Percentiles rank a stretch among this genome's conserved stretches.
These are phyloP conservation scores for Ogataea angusta DNA, from an alignment of 805 yeast species.

Conservation along the genomic window DNA sequence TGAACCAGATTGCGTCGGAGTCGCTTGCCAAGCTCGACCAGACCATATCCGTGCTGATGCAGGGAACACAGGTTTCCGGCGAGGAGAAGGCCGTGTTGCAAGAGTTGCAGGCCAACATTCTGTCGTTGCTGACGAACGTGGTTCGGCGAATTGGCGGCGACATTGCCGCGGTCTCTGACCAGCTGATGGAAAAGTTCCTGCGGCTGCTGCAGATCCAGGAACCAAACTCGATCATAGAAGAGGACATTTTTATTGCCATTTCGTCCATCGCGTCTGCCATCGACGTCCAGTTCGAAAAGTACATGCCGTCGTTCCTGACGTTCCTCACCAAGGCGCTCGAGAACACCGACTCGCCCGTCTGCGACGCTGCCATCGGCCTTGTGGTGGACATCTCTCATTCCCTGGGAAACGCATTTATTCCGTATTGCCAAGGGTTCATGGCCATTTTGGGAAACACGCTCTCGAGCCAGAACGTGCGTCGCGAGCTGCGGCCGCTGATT, in stretches of 20 bases:
- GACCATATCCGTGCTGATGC: slow-evolving; percentile 61
- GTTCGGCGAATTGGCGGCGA: slow-evolving; percentile 75
- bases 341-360: slow-evolving; percentile 78
- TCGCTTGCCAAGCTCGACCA: slow-evolving; percentile 68
- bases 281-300: slow-evolving; percentile 66
- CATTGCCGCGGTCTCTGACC: slow-evolving; percentile 69
- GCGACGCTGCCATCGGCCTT: slow-evolving; percentile 89
- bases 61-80: slow-evolving; percentile 34
- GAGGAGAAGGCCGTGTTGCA: slow-evolving; percentile 79
- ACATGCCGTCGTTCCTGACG: slow-evolving; percentile 81
- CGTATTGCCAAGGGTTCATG: slow-evolving; percentile 81
- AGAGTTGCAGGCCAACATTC: slow-evolving; percentile 80
- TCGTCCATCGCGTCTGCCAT: slow-evolving; percentile 85
- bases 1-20: slow-evolving; percentile 72
- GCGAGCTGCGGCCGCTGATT: slow-evolving; percentile 83
- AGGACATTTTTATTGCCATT: slow-evolving; percentile 88
- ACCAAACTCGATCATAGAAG: slow-evolving; percentile 72
- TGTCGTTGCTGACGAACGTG: slow-evolving; percentile 76
- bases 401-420: slow-evolving; percentile 66
- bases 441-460: slow-evolving; percentile 72
- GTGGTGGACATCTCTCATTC: slow-evolving; percentile 94
- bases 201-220: slow-evolving; percentile 60
- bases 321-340: slow-evolving; percentile 73
- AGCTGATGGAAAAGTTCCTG: slow-evolving; percentile 78
- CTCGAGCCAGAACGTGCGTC: slow-evolving; percentile 61